Evolutionary conservation across 129 eudicot genomes (phyloP).

Genomic region (Oenanthe sinensis): DNA sequence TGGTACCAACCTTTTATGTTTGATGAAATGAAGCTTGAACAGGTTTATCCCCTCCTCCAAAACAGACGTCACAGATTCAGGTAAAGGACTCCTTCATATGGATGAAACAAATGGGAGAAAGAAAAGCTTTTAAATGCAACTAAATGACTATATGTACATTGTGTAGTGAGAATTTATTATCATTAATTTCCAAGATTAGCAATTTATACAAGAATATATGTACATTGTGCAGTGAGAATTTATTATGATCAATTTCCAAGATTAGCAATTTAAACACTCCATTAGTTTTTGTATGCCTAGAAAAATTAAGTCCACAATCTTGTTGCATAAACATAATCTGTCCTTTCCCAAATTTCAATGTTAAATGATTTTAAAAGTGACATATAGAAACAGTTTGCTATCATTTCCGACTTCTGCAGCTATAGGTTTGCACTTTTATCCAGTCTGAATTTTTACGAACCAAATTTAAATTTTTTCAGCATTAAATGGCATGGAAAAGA

Average conservation of each 20-base stretch:
- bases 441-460: background rate
- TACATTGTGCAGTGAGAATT: background rate
- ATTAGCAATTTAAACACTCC: background rate
- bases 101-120: background rate
- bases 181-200: background rate
- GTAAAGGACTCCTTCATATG: conserved; percentile 57
- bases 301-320: background rate
- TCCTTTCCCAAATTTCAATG: background rate
- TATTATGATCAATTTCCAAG: background rate
- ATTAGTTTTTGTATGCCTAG: background rate
- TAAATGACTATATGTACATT: background rate
- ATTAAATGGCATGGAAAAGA: background rate
- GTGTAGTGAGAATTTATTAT: background rate
- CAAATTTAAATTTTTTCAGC: background rate
- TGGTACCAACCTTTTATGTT: conserved; percentile 65
- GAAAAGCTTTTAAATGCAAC: background rate
- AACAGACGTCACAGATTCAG: conserved; percentile 49
- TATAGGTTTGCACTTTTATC: too few relatives aligned
- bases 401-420: too few relatives aligned
- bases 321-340: background rate
- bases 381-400: background rate
- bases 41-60: conserved; percentile 84
- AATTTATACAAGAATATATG: background rate
- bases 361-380: background rate
- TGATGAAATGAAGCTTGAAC: conserved; percentile 57